Evolutionary conservation across 129 eudicot species (phyloP).

Genomic region (Heracleum sosnowskyi): DNA sequence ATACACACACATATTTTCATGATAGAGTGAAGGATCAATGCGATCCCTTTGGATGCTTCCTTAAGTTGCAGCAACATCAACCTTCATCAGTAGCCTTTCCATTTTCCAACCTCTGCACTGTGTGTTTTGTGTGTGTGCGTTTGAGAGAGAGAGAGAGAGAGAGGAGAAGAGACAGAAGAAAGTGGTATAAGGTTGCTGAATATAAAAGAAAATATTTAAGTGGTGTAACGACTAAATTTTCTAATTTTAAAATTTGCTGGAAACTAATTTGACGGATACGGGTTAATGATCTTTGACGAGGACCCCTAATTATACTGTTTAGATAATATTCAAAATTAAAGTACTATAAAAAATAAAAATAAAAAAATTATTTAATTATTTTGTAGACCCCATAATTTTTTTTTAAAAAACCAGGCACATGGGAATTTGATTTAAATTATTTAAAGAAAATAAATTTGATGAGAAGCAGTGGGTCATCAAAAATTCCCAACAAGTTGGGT

Average conservation of each 20-base stretch:
- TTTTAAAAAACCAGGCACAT: constrained; percentile 32
- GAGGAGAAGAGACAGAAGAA: constrained; percentile 20
- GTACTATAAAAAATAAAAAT: background rate
- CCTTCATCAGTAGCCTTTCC: constrained; percentile 6
- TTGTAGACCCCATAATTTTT: constrained; percentile 29
- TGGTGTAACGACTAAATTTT: constrained; percentile 21
- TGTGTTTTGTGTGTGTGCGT: background rate
- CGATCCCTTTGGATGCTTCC: constrained; percentile 99
- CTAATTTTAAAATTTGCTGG: background rate
- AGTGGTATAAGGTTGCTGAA: constrained; percentile 33
- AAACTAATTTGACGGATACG: constrained; percentile 6
- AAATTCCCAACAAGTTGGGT: constrained; percentile 69
- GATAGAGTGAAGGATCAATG: constrained; percentile 64
- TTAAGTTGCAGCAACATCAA: constrained; percentile 34
- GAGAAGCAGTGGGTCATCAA: constrained; percentile 39
- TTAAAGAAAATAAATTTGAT: background rate
- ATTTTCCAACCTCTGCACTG: background rate
- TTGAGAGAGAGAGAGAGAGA: constrained; percentile 6
- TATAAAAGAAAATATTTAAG: constrained; percentile 23
- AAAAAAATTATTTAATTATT: constrained; percentile 10
- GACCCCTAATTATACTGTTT: background rate
- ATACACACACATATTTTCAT: background rate
- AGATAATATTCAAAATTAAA: background rate
- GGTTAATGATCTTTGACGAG: background rate
- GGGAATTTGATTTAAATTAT: background rate